phyloP scores from a whole-genome alignment of 2,329 filamentous ascomycete genomes.

The Phaeosphaeria sp. region DNA sequence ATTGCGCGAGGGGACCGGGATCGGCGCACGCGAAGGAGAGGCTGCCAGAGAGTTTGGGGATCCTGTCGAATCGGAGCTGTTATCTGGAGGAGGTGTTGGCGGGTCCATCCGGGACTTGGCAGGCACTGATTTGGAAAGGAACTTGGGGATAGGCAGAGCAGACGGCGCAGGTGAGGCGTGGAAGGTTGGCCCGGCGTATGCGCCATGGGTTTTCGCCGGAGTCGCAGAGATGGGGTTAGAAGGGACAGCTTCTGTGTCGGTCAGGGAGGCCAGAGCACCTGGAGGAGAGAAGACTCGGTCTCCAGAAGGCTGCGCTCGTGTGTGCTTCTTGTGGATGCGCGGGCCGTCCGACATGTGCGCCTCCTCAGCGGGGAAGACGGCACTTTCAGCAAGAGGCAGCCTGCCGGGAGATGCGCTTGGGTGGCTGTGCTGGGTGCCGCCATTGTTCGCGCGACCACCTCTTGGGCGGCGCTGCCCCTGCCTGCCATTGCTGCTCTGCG shows the following conservation, averaged over 20 bases:
- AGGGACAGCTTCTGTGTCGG: conserved; percentile 32
- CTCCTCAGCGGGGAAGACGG: conserved; percentile 38
- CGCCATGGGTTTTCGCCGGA: conserved; percentile 50
- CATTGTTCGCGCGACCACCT: conserved; percentile 41
- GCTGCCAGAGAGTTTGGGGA: conserved; percentile 53
- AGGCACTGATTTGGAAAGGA: conserved; percentile 77
- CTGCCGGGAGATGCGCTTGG: conserved; percentile 22
- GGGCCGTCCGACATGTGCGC: conserved; percentile 28
- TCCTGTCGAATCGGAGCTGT: conserved; percentile 50
- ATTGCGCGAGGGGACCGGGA: conserved; percentile 49
- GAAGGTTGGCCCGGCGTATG: conserved; percentile 93
- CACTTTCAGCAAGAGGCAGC: conserved; percentile 30
- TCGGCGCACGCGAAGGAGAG: conserved; percentile 59
- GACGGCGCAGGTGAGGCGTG: conserved; percentile 93
- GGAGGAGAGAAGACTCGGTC: conserved; percentile 35
- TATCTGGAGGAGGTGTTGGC: conserved; percentile 60
- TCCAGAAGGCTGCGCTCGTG: conserved; percentile 33
- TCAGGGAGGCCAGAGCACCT: conserved; percentile 27
- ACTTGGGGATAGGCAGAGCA: conserved; percentile 87
- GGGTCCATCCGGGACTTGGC: conserved; percentile 52
- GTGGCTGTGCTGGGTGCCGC: conserved; percentile 28
- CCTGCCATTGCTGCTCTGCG: conserved; percentile 33
- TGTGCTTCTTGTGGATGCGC: conserved; percentile 40
- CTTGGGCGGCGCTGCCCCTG: conserved; percentile 37
- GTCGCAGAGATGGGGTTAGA: conserved; percentile 31